These are phyloP conservation scores for Fusarium haematococcum DNA, from an alignment of 2,329 filamentous ascomycete genomes.

Conservation along the genomic window DNA sequence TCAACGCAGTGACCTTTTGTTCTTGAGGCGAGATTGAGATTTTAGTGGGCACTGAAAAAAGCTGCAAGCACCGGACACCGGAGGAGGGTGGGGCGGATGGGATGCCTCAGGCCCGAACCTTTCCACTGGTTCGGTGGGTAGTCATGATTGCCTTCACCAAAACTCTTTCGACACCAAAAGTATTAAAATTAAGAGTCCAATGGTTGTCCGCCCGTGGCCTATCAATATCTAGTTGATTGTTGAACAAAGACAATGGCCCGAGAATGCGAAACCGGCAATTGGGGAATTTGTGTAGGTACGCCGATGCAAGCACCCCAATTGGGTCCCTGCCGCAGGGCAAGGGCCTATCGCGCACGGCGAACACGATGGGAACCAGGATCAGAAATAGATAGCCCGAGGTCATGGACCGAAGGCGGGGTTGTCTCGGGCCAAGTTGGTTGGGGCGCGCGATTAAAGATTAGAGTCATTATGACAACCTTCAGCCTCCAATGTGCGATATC, in stretches of 20 bases:
- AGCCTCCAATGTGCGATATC: neutral
- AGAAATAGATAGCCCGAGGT: neutral
- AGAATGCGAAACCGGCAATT: neutral
- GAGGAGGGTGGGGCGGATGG: neutral
- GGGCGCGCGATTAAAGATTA: neutral
- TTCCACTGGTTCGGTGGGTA: neutral
- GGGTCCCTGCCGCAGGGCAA: neutral
- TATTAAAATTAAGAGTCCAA: no score
- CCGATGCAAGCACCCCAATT: neutral
- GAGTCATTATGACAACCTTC: neutral
- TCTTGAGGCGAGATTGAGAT: neutral
- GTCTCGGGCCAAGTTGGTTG: neutral
- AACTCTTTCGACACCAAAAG: no score
- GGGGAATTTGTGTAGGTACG: neutral
- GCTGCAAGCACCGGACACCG: neutral
- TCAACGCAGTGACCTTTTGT: constrained; percentile 1
- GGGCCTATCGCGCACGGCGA: neutral
- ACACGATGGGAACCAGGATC: neutral
- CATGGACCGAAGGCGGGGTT: neutral
- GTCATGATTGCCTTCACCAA: neutral
- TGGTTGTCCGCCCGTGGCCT: neutral
- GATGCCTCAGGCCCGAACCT: neutral
- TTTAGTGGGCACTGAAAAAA: neutral
- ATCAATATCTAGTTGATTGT: neutral
- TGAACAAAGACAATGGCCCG: neutral